Percentiles rank a stretch among this genome's conserved stretches.
Evolutionary conservation across 2,329 filamentous ascomycete species (phyloP).

Genomic region (Apiospora pterosperma): DNA sequence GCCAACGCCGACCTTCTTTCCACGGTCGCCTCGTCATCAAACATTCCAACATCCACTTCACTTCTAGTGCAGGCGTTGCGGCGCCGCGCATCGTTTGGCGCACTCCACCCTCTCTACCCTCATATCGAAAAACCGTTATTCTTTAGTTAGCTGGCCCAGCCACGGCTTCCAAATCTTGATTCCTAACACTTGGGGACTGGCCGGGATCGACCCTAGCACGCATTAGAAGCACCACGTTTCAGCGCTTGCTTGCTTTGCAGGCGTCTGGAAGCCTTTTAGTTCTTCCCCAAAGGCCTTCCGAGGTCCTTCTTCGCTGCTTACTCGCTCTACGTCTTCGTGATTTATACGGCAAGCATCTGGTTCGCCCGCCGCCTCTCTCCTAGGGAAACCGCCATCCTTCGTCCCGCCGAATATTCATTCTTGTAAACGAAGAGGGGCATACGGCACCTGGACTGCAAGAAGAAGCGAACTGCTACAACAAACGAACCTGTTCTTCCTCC

Average conservation of each 20-base stretch:
- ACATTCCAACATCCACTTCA: slow-evolving; percentile 1
- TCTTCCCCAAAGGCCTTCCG: background rate
- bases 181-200: background rate
- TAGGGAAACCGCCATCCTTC: background rate
- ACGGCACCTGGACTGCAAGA: background rate
- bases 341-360: background rate
- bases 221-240: background rate
- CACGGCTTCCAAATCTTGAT: background rate
- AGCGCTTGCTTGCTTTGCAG: background rate
- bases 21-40: background rate
- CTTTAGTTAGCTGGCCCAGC: background rate
- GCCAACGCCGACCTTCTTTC: background rate
- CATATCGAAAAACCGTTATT: background rate
- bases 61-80: background rate
- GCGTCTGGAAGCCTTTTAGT: background rate
- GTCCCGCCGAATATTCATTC: background rate
- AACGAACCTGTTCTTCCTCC: background rate
- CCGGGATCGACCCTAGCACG: background rate
- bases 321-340: background rate
- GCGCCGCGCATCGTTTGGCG: background rate
- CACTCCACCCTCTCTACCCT: too few relatives aligned
- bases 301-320: background rate
- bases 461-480: background rate
- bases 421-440: background rate
- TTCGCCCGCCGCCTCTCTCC: background rate